Percentiles rank a stretch among this genome's conserved stretches.
phyloP scores from a whole-genome alignment of 2,329 filamentous ascomycete genomes.

The Colletotrichum falcatum region DNA sequence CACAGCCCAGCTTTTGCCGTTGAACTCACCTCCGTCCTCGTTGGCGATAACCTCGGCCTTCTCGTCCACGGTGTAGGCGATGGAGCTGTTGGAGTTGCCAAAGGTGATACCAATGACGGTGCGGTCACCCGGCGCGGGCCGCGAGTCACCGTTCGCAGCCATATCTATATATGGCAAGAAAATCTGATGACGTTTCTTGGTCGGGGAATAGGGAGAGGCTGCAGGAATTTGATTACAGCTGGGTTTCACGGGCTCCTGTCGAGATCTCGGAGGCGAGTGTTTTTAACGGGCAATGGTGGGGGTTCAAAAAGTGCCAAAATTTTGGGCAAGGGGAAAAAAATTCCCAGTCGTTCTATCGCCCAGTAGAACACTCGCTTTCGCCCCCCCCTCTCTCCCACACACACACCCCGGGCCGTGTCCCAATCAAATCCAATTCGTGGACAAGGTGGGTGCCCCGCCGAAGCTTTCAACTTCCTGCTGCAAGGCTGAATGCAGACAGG shows the following conservation, averaged over 20 bases:
- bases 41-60: conserved; percentile 99
- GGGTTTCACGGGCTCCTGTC: conserved; percentile 17
- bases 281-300: conserved; percentile 40
- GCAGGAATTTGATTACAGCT: conserved; percentile 5
- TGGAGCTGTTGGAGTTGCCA: conserved; percentile 98
- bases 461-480: conserved; percentile 42
- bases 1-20: conserved; percentile 48
- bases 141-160: conserved; percentile 59
- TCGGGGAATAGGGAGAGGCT: conserved; percentile 2
- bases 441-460: conserved; percentile 38
- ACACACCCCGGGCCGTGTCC: conserved; percentile 28
- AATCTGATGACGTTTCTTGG: not conserved
- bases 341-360: conserved; percentile 29
- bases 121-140: conserved; percentile 67
- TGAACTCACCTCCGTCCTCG: conserved; percentile 82
- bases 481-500: conserved; percentile 35
- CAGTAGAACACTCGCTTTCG: conserved; percentile 18
- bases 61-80: conserved; percentile 92
- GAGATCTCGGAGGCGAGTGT: conserved; percentile 33
- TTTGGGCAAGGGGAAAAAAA: conserved; percentile 39
- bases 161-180: conserved; percentile 49
- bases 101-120: conserved; percentile 94
- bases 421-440: conserved; percentile 27
- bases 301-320: conserved; percentile 33
- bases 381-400: conserved; percentile 9